phyloP scores from a whole-genome alignment of 1,284 basidiomycete species.

The Cryptococcus amylolentus region DNA sequence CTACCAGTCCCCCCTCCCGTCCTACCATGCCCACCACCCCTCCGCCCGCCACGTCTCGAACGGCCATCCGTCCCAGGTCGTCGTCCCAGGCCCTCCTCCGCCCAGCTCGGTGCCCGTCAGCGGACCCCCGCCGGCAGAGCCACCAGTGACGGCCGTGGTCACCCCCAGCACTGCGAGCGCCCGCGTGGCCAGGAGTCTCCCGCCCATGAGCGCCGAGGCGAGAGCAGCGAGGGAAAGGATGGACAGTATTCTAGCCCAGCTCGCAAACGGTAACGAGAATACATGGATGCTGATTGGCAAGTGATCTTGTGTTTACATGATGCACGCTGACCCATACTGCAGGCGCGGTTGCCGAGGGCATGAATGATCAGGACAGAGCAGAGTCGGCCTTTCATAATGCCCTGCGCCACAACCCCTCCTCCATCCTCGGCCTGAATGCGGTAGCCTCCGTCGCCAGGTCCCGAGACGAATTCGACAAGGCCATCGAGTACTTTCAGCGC shows the following conservation, averaged over 20 bases:
- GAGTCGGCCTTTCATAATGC: slow-evolving; percentile 86
- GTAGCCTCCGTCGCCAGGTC: slow-evolving; percentile 66
- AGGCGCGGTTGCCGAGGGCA: slow-evolving; percentile 87
- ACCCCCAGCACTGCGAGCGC: slow-evolving; percentile 27
- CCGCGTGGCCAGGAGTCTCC: slow-evolving; percentile 8
- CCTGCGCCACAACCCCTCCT: slow-evolving; percentile 84
- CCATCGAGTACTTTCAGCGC: slow-evolving; percentile 91
- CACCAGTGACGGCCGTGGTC: slow-evolving; percentile 10
- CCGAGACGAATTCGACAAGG: slow-evolving; percentile 56
- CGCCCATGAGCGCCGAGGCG: slow-evolving; percentile 18
- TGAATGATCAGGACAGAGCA: slow-evolving; percentile 84
- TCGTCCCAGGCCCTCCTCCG: slow-evolving; percentile 20
- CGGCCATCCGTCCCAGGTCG: slow-evolving; percentile 22
- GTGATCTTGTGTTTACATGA: slow-evolving; percentile 21
- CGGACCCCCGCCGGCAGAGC: slow-evolving; percentile 12
- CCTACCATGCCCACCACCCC: slow-evolving; percentile 17
- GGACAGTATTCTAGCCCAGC: slow-evolving; percentile 36
- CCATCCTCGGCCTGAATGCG: slow-evolving; percentile 79
- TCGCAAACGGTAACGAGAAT: slow-evolving; percentile 79
- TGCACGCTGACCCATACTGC: slow-evolving; percentile 1
- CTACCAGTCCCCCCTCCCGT: slow-evolving; percentile 12
- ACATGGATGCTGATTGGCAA: slow-evolving; percentile 87
- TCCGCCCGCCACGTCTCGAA: slow-evolving; percentile 27
- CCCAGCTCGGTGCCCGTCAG: slow-evolving; percentile 19
- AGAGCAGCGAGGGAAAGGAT: slow-evolving; percentile 38